Base-by-base conservation (phyloP, 2,329 filamentous ascomycete species). In the Colletotrichum orchidophilum region DNA sequence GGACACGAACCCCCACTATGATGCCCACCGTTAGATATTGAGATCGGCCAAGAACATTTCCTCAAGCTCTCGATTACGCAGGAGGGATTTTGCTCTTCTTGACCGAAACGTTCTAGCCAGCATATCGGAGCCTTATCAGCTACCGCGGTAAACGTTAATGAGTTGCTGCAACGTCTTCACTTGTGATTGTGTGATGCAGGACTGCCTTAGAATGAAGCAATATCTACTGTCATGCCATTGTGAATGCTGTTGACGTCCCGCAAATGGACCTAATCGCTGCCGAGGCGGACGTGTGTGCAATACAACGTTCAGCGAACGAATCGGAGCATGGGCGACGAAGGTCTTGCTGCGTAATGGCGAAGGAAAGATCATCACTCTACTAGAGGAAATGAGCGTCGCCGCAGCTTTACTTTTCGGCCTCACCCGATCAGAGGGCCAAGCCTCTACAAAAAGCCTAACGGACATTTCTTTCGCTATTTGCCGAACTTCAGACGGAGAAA, bases 401-500 rank as follows among this genome's bases (percentile, higher is more conserved):
- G 7, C 18, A 31, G 26, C 66, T 46, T 35, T 21, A 24, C 3
- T 15, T 46, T 21, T 46, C 39, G 39, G 21, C 21, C 18, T 24
- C 42, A 18, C 15, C 31, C 11, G 9, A 21, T 29, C 26, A 15
- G 31, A n/a, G 31, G 31, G 21, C 50, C 39, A 59, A 46, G 59
- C 39, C 18, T 54, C 42, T 29, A 46, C 11, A 11, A 8, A 59
- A 67, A 31, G n/a, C 52, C 27, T 49, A 52, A 58, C 29, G 35
- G 26, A 42, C 12, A 58, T 46, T 46, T 35, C 21, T 21, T 24
- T 54, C 63, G 57, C 57, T 42, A 42, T 64, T 24, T 71, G 58
- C 69, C 59, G 65, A 71, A 69, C 26, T 69, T 71, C 69, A 63
- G 69, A 71, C 35, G 59, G 54, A 63, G 13, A 27, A 21, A 54